Evolutionary conservation across 1,284 basidiomycete genomes (phyloP), one percentile per base, ranked within the genome.

Genomic region (Trichosporon asahii): DNA sequence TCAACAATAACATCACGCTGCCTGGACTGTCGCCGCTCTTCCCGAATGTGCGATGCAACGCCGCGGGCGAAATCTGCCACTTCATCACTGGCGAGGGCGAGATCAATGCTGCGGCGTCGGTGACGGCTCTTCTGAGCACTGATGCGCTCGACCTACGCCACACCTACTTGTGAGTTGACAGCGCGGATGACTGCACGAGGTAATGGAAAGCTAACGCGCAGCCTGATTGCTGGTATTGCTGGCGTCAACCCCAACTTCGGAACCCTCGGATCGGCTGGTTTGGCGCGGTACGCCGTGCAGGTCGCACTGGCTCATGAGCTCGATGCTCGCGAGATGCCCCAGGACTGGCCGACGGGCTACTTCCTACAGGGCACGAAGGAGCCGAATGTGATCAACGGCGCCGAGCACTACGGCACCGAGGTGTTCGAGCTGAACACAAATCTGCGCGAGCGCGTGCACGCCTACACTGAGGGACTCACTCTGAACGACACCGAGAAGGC

Each of bases 391-490:
- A 69, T 70, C 11, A 73, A 73, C 33, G 68, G 60, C 25, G 37
- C 27, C 5, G n/a, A 64, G 44, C 76, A 85, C 44, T 86, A 87
- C 74, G 87, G 87, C 29, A 87, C 86, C 14, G 86, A 88, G 78
- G 83, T 87, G 9, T 87, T 85, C 74, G 85, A 86, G 76, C 76
- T 88, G 68, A 87, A 87, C 78, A 84, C 85, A 37, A 82, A 81
- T 68, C 79, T 88, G 15, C 81, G 85, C n/a, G 80, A 84, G 61
- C 72, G 76, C 15, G 85, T 83, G 1, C 72, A 83, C 25, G 70
- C 68, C n/a, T 76, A 84, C 66, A 82, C 84, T 0, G 23, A 37
- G 12, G 77, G 73, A 6, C 80, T 85, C 21, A 77, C 37, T 18
- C 78, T 87, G 18, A 82, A 80, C 66, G 86, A 87, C 76, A 80